Percentiles rank a stretch among this genome's conserved stretches.
Evolutionary conservation across 495 filamentous ascomycete species (phyloP).

Genomic region (Aspergillus indologenus): DNA sequence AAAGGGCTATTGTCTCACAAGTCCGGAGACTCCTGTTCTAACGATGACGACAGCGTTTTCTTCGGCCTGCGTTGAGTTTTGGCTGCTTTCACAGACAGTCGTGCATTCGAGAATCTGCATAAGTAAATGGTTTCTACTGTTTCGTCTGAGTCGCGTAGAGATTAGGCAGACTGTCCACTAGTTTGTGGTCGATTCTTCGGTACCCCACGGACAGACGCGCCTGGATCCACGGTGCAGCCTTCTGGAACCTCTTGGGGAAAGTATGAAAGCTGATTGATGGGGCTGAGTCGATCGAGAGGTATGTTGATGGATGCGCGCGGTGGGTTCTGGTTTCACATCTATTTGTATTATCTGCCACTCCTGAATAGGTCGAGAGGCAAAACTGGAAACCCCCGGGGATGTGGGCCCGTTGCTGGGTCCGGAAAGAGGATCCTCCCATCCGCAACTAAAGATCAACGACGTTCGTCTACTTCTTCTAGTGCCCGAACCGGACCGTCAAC

Average conservation of each 20-base stretch:
- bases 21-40: neutral
- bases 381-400: conserved; percentile 1
- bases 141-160: neutral
- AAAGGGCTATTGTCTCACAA: neutral
- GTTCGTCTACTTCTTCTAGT: conserved; percentile 19
- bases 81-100: neutral
- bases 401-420: conserved; percentile 15
- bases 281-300: neutral
- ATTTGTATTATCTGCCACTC: conserved; percentile 4
- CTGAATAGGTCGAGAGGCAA: conserved; percentile 13
- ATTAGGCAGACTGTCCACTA: neutral
- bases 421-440: neutral
- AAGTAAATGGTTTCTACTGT: neutral
- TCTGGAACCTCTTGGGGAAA: conserved; percentile 14
- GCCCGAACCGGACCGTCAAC: conserved; percentile 19
- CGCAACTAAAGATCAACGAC: conserved; percentile 5
- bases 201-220: neutral
- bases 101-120: neutral
- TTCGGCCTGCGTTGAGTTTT: neutral
- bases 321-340: conserved; percentile 3
- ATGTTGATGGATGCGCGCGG: neutral
- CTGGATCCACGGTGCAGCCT: conserved; percentile 5
- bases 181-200: neutral
- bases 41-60: neutral
- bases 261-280: conserved; percentile 1